These are phyloP conservation scores for Trichoderma reesei DNA, from an alignment of 495 filamentous ascomycete species.

Conservation along the genomic window DNA sequence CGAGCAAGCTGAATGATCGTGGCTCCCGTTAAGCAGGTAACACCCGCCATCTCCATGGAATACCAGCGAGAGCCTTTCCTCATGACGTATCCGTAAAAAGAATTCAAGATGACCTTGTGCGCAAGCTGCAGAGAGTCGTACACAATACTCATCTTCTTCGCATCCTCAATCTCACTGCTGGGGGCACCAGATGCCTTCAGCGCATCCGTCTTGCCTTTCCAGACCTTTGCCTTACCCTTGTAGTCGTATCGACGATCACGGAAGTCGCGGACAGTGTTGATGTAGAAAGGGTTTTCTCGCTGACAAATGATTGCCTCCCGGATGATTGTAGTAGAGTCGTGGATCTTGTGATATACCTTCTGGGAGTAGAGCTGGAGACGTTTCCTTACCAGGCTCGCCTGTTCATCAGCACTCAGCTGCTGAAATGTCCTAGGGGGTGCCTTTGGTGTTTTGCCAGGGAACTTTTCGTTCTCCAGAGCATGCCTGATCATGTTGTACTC, in stretches of 20 bases:
- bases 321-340: slow-evolving; percentile 86
- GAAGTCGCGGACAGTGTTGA: slow-evolving; percentile 90
- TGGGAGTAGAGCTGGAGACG: slow-evolving; percentile 87
- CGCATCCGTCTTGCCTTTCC: slow-evolving; percentile 90
- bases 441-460: slow-evolving; percentile 66
- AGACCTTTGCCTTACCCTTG: slow-evolving; percentile 95
- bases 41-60: slow-evolving; percentile 99
- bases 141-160: slow-evolving; percentile 96
- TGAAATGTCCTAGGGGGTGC: slow-evolving; percentile 63
- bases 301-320: slow-evolving; percentile 98
- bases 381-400: slow-evolving; percentile 72
- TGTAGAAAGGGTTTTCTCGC: slow-evolving; percentile 96
- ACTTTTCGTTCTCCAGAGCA: slow-evolving; percentile 85
- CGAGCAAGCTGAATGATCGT: slow-evolving; percentile 97
- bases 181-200: slow-evolving; percentile 74
- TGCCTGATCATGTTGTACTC: slow-evolving; percentile 99
- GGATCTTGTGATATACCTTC: slow-evolving; percentile 99
- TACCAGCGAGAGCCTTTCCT: slow-evolving; percentile 98
- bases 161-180: slow-evolving; percentile 71
- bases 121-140: slow-evolving; percentile 95
- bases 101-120: slow-evolving; percentile 98
- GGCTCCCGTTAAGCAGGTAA: slow-evolving; percentile 93
- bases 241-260: slow-evolving; percentile 95
- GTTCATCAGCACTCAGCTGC: slow-evolving; percentile 75
- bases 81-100: slow-evolving; percentile 99